Evolutionary conservation across 164 flowering plant species (phyloP).

Genomic region (Litsea cubeba): DNA sequence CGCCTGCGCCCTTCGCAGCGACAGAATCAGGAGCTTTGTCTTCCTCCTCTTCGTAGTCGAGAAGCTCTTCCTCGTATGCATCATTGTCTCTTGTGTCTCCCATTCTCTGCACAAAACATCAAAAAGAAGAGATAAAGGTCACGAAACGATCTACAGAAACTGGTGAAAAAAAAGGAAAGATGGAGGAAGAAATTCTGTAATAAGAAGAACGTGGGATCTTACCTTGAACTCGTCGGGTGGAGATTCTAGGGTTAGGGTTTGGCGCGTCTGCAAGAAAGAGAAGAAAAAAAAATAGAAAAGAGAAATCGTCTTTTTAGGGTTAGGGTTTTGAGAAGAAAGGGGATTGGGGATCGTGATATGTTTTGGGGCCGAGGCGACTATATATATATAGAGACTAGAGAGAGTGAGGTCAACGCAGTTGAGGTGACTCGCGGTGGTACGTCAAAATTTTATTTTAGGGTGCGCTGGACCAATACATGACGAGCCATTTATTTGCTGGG

Average conservation of each 20-base stretch:
- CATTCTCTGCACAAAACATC: constrained; percentile 23
- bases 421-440: too few species aligned
- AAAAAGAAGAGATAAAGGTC: not conserved
- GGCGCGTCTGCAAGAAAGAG: not conserved
- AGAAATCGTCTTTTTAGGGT: too few species aligned
- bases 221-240: not conserved
- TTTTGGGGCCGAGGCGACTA: too few species aligned
- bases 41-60: constrained; percentile 96
- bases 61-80: constrained; percentile 92
- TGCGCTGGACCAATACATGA: too few species aligned
- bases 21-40: constrained; percentile 72
- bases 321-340: too few species aligned
- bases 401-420: too few species aligned
- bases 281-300: too few species aligned
- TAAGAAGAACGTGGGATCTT: not conserved
- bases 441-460: too few species aligned
- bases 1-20: constrained; percentile 60
- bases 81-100: constrained; percentile 83
- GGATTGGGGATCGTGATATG: too few species aligned
- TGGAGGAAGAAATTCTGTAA: too few species aligned
- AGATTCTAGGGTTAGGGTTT: not conserved
- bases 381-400: too few species aligned
- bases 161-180: not conserved
- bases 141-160: not conserved
- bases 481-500: too few species aligned